These are phyloP conservation scores for Aspergillus aculeatus DNA, from an alignment of 2,329 filamentous ascomycete genomes.

Conservation along the genomic window DNA sequence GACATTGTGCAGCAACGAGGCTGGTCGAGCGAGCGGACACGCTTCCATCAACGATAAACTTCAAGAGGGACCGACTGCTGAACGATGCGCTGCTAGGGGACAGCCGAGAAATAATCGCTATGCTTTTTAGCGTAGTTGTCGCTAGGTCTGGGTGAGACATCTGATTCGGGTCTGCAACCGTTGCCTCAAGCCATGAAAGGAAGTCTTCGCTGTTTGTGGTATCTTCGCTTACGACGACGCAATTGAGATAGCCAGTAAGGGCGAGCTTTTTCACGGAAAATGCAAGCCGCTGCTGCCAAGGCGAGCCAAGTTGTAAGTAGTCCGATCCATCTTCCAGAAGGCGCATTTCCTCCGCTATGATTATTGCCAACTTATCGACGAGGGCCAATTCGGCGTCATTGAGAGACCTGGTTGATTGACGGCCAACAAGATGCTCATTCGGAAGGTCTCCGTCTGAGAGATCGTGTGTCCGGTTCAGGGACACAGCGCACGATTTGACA, in stretches of 20 bases:
- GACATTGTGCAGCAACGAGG: constrained; percentile 74
- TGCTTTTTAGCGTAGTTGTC: constrained; percentile 72
- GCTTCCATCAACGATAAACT: constrained; percentile 82
- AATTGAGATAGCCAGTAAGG: constrained; percentile 81
- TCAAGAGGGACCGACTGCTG: constrained; percentile 75
- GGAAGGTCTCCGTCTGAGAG: constrained; percentile 66
- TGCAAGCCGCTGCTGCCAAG: constrained; percentile 81
- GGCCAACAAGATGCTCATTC: constrained; percentile 67
- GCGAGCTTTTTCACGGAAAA: constrained; percentile 82
- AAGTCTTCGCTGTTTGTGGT: constrained; percentile 75
- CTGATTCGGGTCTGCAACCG: constrained; percentile 73
- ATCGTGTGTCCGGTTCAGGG: constrained; percentile 63
- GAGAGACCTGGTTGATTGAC: constrained; percentile 46
- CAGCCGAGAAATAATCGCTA: constrained; percentile 77
- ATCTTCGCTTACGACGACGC: constrained; percentile 76
- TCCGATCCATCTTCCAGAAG: constrained; percentile 86
- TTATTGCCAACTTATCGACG: constrained; percentile 62
- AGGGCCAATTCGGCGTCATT: constrained; percentile 42
- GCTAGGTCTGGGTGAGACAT: constrained; percentile 79
- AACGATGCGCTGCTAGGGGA: constrained; percentile 70
- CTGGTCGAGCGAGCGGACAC: constrained; percentile 65
- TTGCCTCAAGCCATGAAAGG: constrained; percentile 81
- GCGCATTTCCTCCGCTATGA: constrained; percentile 79
- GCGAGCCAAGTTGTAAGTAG: constrained; percentile 80
- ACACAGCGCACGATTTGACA: constrained; percentile 72